Evolutionary conservation across 2,329 filamentous ascomycete species (phyloP).

Genomic region (Alternaria arborescens): DNA sequence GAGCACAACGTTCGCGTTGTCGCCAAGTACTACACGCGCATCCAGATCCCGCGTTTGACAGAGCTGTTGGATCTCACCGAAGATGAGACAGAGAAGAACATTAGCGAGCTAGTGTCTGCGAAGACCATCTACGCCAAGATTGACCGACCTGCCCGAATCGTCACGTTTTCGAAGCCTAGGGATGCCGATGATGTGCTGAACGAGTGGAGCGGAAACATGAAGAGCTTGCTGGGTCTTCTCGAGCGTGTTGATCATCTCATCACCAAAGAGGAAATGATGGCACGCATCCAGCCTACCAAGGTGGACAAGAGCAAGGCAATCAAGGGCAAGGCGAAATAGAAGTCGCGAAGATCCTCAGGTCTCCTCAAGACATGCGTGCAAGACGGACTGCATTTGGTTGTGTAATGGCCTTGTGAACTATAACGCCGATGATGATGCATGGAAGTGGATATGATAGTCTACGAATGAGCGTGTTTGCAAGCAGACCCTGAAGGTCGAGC

Average conservation of each 20-base stretch:
- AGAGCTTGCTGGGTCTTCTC: conserved; percentile 82
- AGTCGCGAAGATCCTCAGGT: neutral
- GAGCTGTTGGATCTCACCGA: conserved; percentile 90
- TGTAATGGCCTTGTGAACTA: neutral
- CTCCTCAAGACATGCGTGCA: conserved; percentile 27
- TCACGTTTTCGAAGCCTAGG: conserved; percentile 93
- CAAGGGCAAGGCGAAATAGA: conserved; percentile 49
- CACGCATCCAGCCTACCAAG: conserved; percentile 79
- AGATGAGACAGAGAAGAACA: conserved; percentile 98
- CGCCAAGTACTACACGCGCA: conserved; percentile 98
- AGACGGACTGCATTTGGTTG: neutral
- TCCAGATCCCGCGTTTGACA: conserved; percentile 89
- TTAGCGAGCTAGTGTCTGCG: conserved; percentile 93
- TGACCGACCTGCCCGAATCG: conserved; percentile 88
- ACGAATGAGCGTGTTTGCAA: neutral
- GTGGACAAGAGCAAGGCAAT: conserved; percentile 52
- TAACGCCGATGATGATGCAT: conserved; percentile 9
- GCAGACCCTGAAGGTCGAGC: neutral
- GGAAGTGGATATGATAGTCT: neutral
- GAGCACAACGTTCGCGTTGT: conserved; percentile 98
- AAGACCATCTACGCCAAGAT: conserved; percentile 99
- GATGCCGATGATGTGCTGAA: conserved; percentile 97
- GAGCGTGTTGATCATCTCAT: conserved; percentile 97
- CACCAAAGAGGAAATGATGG: conserved; percentile 99
- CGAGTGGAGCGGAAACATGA: conserved; percentile 99